These are phyloP conservation scores for Cutaneotrichosporon mucoides DNA, from an alignment of 1,284 basidiomycete species.

Conservation along the genomic window DNA sequence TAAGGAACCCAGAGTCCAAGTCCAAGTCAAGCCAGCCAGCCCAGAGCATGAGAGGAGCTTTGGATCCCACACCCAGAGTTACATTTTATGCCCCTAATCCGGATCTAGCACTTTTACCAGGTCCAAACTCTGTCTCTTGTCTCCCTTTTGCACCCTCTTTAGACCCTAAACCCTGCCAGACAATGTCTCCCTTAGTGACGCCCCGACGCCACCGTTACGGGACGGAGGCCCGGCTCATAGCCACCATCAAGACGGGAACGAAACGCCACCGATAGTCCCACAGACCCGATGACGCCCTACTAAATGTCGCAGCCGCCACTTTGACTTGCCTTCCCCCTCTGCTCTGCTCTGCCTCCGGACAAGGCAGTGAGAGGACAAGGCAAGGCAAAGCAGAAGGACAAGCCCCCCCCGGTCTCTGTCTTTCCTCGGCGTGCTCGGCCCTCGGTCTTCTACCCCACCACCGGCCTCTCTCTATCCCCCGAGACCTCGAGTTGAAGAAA, in stretches of 20 bases:
- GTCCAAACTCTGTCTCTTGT: background rate
- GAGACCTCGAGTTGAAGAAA: too few relatives aligned
- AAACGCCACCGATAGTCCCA: background rate
- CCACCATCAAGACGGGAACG: slow-evolving; percentile 1
- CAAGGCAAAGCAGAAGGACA: too few relatives aligned
- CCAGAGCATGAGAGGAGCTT: background rate
- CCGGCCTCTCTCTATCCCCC: too few relatives aligned
- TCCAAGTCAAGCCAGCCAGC: background rate
- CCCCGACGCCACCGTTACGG: slow-evolving; percentile 13
- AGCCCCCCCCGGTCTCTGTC: too few relatives aligned
- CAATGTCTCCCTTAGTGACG: slow-evolving; percentile 1
- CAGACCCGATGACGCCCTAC: background rate
- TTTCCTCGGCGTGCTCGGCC: too few relatives aligned
- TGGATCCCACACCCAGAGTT: too few relatives aligned
- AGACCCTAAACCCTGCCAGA: background rate
- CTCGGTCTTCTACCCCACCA: too few relatives aligned
- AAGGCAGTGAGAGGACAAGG: too few relatives aligned
- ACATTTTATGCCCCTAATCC: background rate
- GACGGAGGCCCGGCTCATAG: slow-evolving; percentile 10
- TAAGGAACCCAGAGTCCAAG: too few relatives aligned
- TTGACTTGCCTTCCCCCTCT: background rate
- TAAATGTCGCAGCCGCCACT: background rate
- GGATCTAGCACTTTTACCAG: background rate
- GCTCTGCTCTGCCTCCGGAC: too few relatives aligned
- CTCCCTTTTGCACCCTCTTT: background rate